Conservation (phyloP, 192 early-diverging fungal genomes). For the Oehlia diaphana region DNA sequence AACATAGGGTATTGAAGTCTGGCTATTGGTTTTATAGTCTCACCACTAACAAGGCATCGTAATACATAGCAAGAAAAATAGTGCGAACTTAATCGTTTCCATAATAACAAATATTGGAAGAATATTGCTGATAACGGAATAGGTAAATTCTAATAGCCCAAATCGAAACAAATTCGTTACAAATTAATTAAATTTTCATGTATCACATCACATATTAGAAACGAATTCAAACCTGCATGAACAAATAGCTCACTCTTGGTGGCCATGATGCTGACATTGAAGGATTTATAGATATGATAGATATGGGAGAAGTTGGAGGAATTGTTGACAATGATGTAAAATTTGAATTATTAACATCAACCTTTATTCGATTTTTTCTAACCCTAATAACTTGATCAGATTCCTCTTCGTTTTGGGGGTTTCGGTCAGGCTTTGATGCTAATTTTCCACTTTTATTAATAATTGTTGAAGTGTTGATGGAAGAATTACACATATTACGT, state of each 20-base stretch:
- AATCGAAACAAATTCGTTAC: conserved; percentile 23
- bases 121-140: conserved; percentile 77
- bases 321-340: neutral
- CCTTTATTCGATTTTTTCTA: conserved; percentile 25
- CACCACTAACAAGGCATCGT: conserved; percentile 74
- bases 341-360: neutral
- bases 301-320: conserved; percentile 2
- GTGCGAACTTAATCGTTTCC: conserved; percentile 71
- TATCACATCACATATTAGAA: neutral
- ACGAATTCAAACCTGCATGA: conserved; percentile 34
- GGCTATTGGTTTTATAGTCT: conserved; percentile 78
- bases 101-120: conserved; percentile 89
- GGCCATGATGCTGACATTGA: neutral
- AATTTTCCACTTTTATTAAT: neutral
- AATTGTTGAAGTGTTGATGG: neutral
- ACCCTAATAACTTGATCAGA: neutral
- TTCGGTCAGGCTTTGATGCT: neutral
- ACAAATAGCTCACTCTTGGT: conserved; percentile 36
- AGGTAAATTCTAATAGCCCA: conserved; percentile 57
- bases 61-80: conserved; percentile 80
- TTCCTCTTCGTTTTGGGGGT: neutral
- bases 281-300: neutral
- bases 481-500: neutral
- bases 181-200: conserved; percentile 16
- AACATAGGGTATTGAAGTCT: conserved; percentile 80